Evolutionary conservation across 352 stramenopile species (phyloP), one percentile per base, ranked within the genome.

Genomic region (Halophytophthora batemanensis): DNA sequence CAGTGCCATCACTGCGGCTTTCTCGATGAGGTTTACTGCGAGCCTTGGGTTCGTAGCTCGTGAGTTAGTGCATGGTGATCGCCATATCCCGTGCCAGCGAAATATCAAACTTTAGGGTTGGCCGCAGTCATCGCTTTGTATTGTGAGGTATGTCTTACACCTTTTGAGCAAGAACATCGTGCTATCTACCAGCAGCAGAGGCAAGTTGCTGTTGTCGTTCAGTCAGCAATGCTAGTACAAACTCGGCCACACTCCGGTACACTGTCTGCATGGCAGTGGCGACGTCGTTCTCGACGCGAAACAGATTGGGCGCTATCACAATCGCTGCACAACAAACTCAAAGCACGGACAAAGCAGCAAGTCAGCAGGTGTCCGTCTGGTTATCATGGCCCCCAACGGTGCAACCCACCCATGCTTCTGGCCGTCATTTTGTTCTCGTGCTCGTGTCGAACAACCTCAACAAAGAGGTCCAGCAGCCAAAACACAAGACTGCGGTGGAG

Each of bases 401-500:
- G 23, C 14, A 19, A 36, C 59, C 13, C 55, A 87, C 79, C 72
- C 59, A 95, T 70, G 61, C 90, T 93, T 47, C 85, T 81, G 0
- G 79, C 63, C 2, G 77, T 77, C 85, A 95, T 95, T 44, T 86
- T 89, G 67, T 91, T 95, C 42, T 54, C 40, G 15, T 65, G 52
- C 40, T 91, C 55, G 51, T 90, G 53, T 35, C 51, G 55, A 10
- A 77, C 74, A 15, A 93, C 66, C 35, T 74, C 65, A 10, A 63
- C 81, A 53, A 92, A 71, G 18, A 95, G 50, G 34, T 95, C 85
- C 5, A 95, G 56, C 2, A 95, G 62, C 84, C 85, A 95, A 0
- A 83, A 47, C 22, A 88, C 39, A 10, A 91, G 50, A 38, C 55
- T 82, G 41, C 31, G 56, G 45, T 80, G 63, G 25, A 72, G 53